Conservation (phyloP, 768 basidiomycete genomes). For the Leccinum variicolor region DNA sequence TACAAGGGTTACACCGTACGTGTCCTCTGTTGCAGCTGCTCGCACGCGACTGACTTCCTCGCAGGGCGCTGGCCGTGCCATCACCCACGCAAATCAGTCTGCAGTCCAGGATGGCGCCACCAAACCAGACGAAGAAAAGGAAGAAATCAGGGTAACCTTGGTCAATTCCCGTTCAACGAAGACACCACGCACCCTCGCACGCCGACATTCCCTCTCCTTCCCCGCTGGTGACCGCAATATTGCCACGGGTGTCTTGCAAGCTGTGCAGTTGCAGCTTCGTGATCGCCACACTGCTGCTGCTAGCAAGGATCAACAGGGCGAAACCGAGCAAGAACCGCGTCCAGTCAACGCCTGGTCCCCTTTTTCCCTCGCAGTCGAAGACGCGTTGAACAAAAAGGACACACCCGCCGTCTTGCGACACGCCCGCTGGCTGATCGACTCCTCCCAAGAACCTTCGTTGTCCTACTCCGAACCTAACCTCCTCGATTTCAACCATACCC, state of each 20-base stretch:
- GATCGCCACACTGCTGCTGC: conserved; percentile 47
- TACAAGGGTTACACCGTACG: conserved; percentile 66
- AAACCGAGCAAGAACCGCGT: conserved; percentile 19
- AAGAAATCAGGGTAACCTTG: conserved; percentile 42
- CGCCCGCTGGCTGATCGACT: conserved; percentile 32
- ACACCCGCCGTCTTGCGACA: conserved; percentile 7
- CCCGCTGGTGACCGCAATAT: conserved; percentile 34
- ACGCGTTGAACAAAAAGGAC: conserved; percentile 18
- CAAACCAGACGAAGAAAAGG: conserved; percentile 53
- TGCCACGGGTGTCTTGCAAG: conserved; percentile 53
- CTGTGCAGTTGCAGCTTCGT: conserved; percentile 61
- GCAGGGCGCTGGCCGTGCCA: conserved; percentile 66
- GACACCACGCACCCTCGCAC: conserved; percentile 41
- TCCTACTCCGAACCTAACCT: conserved; percentile 35
- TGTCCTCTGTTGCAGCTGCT: conserved; percentile 3
- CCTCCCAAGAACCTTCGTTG: conserved; percentile 28
- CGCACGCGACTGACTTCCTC: neutral
- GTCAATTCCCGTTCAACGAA: conserved; percentile 31
- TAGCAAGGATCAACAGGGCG: conserved; percentile 17
- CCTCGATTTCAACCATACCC: conserved; percentile 58
- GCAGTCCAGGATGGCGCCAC: conserved; percentile 50
- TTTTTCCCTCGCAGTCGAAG: conserved; percentile 16
- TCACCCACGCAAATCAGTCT: conserved; percentile 68
- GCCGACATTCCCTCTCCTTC: conserved; percentile 62
- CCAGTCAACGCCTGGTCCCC: conserved; percentile 25